Conservation (phyloP, 345 rosid species). For the Eucalyptus decipiens region DNA sequence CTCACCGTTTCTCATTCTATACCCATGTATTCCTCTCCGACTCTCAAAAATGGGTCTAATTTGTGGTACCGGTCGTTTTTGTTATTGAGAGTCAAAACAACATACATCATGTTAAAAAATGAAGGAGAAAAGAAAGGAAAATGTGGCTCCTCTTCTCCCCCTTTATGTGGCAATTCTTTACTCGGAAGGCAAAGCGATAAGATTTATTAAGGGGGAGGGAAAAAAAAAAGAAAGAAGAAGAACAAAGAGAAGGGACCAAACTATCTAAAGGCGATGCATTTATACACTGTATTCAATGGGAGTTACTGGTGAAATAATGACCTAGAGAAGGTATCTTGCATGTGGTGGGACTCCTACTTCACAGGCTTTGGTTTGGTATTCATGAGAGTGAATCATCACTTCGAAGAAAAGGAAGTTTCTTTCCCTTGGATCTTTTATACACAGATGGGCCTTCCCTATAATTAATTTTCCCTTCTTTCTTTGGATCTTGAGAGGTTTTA, state of each 20-base stretch:
- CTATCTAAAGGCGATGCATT: neutral
- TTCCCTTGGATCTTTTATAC: neutral
- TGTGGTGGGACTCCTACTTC: neutral
- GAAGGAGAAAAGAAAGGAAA: neutral
- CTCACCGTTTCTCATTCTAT: neutral
- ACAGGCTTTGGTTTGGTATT: neutral
- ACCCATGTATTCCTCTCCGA: neutral
- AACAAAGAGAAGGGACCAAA: neutral
- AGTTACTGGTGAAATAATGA: neutral
- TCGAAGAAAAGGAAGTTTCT: neutral
- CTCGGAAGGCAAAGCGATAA: neutral
- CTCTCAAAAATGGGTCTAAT: neutral
- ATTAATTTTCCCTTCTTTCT: neutral
- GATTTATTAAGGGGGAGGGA: neutral
- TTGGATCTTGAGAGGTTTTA: neutral
- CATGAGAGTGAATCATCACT: neutral
- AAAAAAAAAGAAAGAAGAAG: neutral
- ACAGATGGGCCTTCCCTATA: neutral
- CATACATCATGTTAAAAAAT: neutral
- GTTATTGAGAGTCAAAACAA: neutral
- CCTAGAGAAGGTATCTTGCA: neutral
- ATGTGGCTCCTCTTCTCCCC: neutral
- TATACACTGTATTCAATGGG: neutral
- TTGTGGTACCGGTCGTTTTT: neutral
- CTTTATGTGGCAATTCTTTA: neutral